Evolutionary conservation across 108 stramenopile genomes (phyloP).

Genomic region (Nannochloropsis salina): DNA sequence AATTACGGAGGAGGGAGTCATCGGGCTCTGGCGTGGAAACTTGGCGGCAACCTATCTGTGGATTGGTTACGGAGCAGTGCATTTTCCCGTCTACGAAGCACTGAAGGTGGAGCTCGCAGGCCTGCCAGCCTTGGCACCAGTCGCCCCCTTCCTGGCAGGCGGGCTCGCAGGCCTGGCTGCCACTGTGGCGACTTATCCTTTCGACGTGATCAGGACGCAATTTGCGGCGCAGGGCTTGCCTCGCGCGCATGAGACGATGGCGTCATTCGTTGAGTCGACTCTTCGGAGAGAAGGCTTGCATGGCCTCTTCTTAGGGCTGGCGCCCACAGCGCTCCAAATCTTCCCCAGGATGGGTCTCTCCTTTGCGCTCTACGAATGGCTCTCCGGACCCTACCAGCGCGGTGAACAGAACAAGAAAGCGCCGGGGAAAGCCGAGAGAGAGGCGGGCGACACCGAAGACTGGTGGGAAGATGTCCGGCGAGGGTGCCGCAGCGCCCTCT

Average conservation of each 20-base stretch:
- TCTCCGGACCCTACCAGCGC: conserved; percentile 35
- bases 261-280: conserved; percentile 59
- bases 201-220: conserved; percentile 77
- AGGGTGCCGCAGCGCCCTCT: conserved; percentile 27
- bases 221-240: conserved; percentile 71
- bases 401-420: no score
- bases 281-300: conserved; percentile 60
- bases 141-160: conserved; percentile 63
- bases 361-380: conserved; percentile 71
- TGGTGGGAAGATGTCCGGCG: conserved; percentile 1
- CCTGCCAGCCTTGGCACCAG: conserved; percentile 30
- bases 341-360: conserved; percentile 85
- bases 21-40: conserved; percentile 75
- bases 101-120: neutral
- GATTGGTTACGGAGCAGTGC: conserved; percentile 74
- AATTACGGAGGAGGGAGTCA: conserved; percentile 64
- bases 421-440: neutral
- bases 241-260: conserved; percentile 50
- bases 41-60: conserved; percentile 78
- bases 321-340: conserved; percentile 68
- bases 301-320: conserved; percentile 73
- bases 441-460: conserved; percentile 34
- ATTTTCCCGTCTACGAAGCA: conserved; percentile 68
- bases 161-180: conserved; percentile 70
- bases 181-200: conserved; percentile 78